phyloP scores from a whole-genome alignment of 257 asterid species.

The Ocimum tenuiflorum region DNA sequence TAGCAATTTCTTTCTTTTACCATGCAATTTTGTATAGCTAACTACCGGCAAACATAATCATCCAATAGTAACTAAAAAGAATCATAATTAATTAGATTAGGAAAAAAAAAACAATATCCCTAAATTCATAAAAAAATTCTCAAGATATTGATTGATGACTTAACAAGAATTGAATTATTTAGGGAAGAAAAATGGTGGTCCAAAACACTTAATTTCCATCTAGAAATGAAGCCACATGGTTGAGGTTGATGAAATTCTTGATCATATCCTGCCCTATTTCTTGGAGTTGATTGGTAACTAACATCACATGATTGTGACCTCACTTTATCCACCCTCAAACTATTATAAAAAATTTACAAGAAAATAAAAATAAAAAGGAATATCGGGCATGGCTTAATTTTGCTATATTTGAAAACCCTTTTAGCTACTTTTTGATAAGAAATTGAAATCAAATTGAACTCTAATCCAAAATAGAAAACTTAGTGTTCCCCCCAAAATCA shows the following conservation, averaged over 20 bases:
- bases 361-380: not conserved
- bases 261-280: conserved; percentile 25
- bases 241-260: conserved; percentile 23
- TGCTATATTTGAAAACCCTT: conserved; percentile 20
- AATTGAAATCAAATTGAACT: conserved; percentile 21
- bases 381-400: conserved; percentile 1
- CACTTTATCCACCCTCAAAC: conserved; percentile 23
- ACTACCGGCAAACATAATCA: conserved; percentile 12
- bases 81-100: not conserved
- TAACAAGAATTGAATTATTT: conserved; percentile 28
- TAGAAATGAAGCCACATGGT: conserved; percentile 29
- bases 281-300: conserved; percentile 55
- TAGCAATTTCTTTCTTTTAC: not conserved
- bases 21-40: not conserved
- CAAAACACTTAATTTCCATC: conserved; percentile 24
- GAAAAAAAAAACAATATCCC: not conserved
- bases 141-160: conserved; percentile 18
- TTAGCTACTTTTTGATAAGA: conserved; percentile 14
- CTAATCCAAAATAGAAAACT: conserved; percentile 30
- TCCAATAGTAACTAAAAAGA: not conserved
- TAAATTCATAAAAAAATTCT: not conserved
- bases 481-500: conserved; percentile 27
- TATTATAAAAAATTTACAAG: not conserved
- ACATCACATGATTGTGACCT: conserved; percentile 45
- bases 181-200: conserved; percentile 24